Percentiles rank a stretch among this genome's conserved stretches.
These are phyloP conservation scores for Yamadazyma buinensis DNA, from an alignment of 1,139 yeast species.

Conservation along the genomic window DNA sequence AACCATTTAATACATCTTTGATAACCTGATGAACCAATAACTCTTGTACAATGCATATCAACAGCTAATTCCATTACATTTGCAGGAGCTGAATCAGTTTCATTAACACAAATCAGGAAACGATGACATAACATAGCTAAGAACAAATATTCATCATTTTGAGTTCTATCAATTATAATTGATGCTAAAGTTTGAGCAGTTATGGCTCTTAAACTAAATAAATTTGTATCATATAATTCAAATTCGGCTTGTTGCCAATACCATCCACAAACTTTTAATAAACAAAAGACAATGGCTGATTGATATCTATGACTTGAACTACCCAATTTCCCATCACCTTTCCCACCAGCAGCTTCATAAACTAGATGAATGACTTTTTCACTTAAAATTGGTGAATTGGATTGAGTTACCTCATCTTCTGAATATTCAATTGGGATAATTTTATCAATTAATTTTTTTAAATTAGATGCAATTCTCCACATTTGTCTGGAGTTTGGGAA, in stretches of 20 bases:
- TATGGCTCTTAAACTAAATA: conserved; percentile 56
- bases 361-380: conserved; percentile 57
- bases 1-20: conserved; percentile 87
- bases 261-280: conserved; percentile 78
- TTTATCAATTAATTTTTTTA: conserved; percentile 68
- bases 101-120: conserved; percentile 62
- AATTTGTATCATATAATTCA: conserved; percentile 66
- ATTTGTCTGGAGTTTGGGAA: conserved; percentile 66
- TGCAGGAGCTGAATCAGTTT: conserved; percentile 56
- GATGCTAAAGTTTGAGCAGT: conserved; percentile 76
- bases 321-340: conserved; percentile 55
- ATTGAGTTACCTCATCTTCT: conserved; percentile 45
- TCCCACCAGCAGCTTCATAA: conserved; percentile 78
- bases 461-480: conserved; percentile 67
- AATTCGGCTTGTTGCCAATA: conserved; percentile 56
- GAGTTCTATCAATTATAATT: conserved; percentile 56
- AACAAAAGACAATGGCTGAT: conserved; percentile 63
- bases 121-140: conserved; percentile 77
- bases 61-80: conserved; percentile 83
- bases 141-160: conserved; percentile 63
- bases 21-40: conserved; percentile 76
- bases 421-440: conserved; percentile 64
- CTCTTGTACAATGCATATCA: conserved; percentile 75
- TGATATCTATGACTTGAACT: conserved; percentile 61
- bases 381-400: conserved; percentile 62